Percentiles rank a stretch among this genome's conserved stretches.
These are phyloP conservation scores for Pseudonectria buxi DNA, from an alignment of 2,329 filamentous ascomycete genomes.

Conservation along the genomic window DNA sequence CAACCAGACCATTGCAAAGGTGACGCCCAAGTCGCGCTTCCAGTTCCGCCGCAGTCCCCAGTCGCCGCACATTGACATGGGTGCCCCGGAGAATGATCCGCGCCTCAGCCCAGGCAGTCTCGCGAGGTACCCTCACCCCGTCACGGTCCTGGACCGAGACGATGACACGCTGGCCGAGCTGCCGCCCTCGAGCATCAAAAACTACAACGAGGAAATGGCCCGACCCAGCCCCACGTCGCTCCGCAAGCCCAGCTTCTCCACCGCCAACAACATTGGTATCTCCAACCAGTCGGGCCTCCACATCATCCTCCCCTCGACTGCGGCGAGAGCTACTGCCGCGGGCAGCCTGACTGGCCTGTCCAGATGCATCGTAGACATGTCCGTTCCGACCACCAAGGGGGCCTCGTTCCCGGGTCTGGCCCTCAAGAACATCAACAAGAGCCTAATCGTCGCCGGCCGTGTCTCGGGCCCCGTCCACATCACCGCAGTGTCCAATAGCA, in stretches of 20 bases:
- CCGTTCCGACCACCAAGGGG: constrained; percentile 49
- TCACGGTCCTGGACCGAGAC: constrained; percentile 13
- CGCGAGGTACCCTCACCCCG: constrained; percentile 21
- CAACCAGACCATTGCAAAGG: constrained; percentile 58
- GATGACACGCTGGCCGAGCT: constrained; percentile 33
- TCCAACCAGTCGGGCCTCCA: constrained; percentile 61
- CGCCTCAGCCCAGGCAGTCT: constrained; percentile 32
- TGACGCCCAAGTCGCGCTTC: constrained; percentile 74
- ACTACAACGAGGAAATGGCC: constrained; percentile 54
- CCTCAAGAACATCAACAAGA: constrained; percentile 62
- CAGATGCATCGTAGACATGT: constrained; percentile 75
- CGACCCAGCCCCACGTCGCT: constrained; percentile 33
- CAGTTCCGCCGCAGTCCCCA: constrained; percentile 55
- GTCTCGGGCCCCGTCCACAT: constrained; percentile 79
- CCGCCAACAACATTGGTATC: constrained; percentile 56
- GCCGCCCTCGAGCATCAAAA: constrained; percentile 31
- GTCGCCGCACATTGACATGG: constrained; percentile 34
- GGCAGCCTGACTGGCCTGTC: constrained; percentile 65
- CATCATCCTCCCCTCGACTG: constrained; percentile 68
- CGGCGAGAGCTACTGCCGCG: constrained; percentile 64
- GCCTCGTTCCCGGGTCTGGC: constrained; percentile 62
- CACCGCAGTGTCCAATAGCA: constrained; percentile 63
- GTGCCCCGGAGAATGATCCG: constrained; percentile 36
- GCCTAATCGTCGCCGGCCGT: constrained; percentile 69
- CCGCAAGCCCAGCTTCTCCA: constrained; percentile 58